phyloP scores from a whole-genome alignment of 129 eudicot genomes.

The Arctium minus region DNA sequence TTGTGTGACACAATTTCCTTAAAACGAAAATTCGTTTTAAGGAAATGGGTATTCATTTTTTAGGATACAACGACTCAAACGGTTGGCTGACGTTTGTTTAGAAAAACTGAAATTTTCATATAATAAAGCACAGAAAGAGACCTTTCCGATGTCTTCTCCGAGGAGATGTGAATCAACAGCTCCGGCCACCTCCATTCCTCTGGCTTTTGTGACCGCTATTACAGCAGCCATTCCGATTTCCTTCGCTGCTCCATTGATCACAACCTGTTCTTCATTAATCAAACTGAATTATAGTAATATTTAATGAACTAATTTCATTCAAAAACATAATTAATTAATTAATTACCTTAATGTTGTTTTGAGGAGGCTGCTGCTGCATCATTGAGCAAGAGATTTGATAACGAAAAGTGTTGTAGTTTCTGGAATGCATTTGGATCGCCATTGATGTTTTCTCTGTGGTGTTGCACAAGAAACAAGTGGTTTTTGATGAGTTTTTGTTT shows the following conservation, averaged over 20 bases:
- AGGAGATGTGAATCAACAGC: constrained; percentile 70
- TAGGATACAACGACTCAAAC: too few relatives aligned
- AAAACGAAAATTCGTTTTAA: too few relatives aligned
- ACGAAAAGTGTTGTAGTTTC: constrained; percentile 8
- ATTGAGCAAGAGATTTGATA: constrained; percentile 56
- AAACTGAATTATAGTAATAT: not conserved
- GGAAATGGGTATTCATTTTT: too few relatives aligned
- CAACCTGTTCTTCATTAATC: constrained; percentile 38
- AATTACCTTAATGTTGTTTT: constrained; percentile 67
- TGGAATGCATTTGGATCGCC: constrained; percentile 54
- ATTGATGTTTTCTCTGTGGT: constrained; percentile 31
- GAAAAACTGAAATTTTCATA: too few relatives aligned
- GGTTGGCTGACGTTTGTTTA: too few relatives aligned
- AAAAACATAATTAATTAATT: not conserved
- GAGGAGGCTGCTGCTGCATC: constrained; percentile 51
- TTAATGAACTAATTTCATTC: not conserved
- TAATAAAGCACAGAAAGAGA: not conserved
- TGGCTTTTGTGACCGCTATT: constrained; percentile 74
- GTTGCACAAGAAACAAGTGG: constrained; percentile 10
- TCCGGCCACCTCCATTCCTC: constrained; percentile 94
- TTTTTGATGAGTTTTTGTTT: not conserved
- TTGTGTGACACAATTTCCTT: too few relatives aligned
- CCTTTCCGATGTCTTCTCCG: constrained; percentile 87
- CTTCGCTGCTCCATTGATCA: constrained; percentile 83
- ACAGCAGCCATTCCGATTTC: constrained; percentile 94